Percentiles rank a stretch among this genome's conserved stretches.
These are phyloP conservation scores for Trichoderma asperellum DNA, from an alignment of 2,329 filamentous ascomycete species.

Conservation along the genomic window DNA sequence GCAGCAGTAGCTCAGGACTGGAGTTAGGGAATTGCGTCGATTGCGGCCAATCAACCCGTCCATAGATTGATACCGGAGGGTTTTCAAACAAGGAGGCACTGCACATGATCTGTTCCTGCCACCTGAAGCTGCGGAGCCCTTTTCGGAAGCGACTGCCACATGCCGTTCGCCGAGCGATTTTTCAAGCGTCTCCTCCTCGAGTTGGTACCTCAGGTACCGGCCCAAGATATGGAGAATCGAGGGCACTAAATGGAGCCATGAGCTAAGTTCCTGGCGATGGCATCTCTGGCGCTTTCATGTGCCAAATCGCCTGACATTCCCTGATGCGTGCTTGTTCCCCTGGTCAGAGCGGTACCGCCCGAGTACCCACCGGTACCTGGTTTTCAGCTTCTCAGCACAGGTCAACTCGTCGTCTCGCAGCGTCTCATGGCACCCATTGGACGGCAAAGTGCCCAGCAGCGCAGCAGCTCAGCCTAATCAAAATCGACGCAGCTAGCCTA, in stretches of 20 bases:
- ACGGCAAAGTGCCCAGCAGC: slow-evolving; percentile 13
- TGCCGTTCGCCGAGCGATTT: slow-evolving; percentile 12
- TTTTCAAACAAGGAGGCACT: neutral
- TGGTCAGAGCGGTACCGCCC: neutral
- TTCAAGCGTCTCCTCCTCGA: neutral
- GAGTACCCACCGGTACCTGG: neutral
- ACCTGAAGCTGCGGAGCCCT: slow-evolving; percentile 6
- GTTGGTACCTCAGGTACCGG: too few species aligned
- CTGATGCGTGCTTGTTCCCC: neutral
- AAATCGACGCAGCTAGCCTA: slow-evolving; percentile 5
- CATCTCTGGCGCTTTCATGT: neutral
- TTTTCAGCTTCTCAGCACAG: slow-evolving; percentile 1
- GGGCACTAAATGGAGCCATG: neutral
- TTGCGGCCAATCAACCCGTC: neutral
- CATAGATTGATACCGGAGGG: neutral
- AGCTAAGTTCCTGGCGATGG: neutral
- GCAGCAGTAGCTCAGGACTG: slow-evolving; percentile 9
- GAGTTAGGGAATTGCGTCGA: neutral
- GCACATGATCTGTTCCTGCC: neutral
- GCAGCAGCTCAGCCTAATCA: neutral
- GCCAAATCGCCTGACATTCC: neutral
- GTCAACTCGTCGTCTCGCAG: neutral
- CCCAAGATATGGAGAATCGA: neutral
- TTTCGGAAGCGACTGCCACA: slow-evolving; percentile 9
- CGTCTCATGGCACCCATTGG: slow-evolving; percentile 2